Percentiles rank a stretch among this genome's conserved stretches.
These are phyloP conservation scores for Straminergon stramineum DNA, from an alignment of 225 moss, liverwort and hornwort species.

Conservation along the genomic window DNA sequence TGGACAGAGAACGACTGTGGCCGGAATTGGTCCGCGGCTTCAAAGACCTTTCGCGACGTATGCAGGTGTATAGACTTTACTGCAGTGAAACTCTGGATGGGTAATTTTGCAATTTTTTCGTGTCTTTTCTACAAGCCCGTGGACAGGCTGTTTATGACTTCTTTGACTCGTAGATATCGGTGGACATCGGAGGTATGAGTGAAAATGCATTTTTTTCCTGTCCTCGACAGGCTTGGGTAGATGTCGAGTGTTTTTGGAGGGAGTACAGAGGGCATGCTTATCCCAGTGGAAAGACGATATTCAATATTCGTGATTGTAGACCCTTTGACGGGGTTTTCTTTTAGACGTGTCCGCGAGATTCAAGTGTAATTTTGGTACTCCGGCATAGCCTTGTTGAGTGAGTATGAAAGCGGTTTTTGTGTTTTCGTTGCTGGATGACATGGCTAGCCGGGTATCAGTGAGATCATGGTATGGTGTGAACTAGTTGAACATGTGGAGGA, in stretches of 20 bases:
- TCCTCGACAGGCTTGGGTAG: neutral
- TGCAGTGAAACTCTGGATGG: neutral
- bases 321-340: too few relatives aligned
- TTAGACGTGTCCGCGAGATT: neutral
- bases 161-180: neutral
- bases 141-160: neutral
- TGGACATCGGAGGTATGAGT: neutral
- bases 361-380: neutral
- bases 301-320: neutral
- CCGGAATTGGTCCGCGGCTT: conserved; percentile 89
- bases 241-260: neutral
- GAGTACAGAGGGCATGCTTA: neutral
- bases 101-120: neutral
- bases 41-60: conserved; percentile 84
- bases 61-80: conserved; percentile 15
- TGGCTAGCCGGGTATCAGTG: neutral
- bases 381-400: neutral
- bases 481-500: neutral
- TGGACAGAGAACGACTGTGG: conserved; percentile 89
- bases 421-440: neutral
- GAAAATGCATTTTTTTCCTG: neutral
- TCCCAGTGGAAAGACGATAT: neutral
- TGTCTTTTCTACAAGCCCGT: neutral
- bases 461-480: neutral
- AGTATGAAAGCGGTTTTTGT: neutral